A percentile compares a stretch with the other conserved stretches of the same genome.
Evolutionary conservation across 2,329 filamentous ascomycete genomes (phyloP).

Genomic region (Aspergillus sp.): DNA sequence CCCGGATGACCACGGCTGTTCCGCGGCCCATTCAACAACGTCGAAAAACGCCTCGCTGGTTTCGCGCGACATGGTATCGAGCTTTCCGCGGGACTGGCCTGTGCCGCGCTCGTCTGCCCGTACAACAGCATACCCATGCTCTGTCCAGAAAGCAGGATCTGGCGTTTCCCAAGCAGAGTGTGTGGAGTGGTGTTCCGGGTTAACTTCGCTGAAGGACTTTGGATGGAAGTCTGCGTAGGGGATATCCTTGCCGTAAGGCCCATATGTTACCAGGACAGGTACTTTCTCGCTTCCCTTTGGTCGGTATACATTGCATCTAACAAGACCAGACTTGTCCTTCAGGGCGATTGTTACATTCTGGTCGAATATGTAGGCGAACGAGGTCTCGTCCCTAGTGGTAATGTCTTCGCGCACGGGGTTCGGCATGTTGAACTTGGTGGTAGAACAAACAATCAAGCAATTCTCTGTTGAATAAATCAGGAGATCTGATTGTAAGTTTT

Average conservation of each 20-base stretch:
- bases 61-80: conserved; percentile 55
- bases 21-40: conserved; percentile 53
- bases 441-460: background rate
- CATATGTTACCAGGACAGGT: conserved; percentile 69
- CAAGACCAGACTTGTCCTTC: conserved; percentile 40
- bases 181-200: conserved; percentile 52
- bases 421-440: conserved; percentile 21
- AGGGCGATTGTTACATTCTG: conserved; percentile 50
- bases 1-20: conserved; percentile 51
- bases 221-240: conserved; percentile 57
- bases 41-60: conserved; percentile 55
- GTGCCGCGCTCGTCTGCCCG: conserved; percentile 55
- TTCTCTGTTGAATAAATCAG: background rate
- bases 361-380: conserved; percentile 50
- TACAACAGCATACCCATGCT: conserved; percentile 55
- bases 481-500: background rate
- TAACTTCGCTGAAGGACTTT: conserved; percentile 54
- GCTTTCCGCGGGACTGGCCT: conserved; percentile 52
- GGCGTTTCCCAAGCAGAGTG: conserved; percentile 63
- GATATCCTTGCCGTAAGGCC: conserved; percentile 73
- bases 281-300: conserved; percentile 41
- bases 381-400: conserved; percentile 33
- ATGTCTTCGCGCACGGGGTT: conserved; percentile 31
- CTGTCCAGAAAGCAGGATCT: conserved; percentile 58
- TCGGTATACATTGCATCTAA: conserved; percentile 54